Percentiles rank a stretch among this genome's conserved stretches.
phyloP scores from a whole-genome alignment of 768 basidiomycete species.

The Kwoniella botswanensis region DNA sequence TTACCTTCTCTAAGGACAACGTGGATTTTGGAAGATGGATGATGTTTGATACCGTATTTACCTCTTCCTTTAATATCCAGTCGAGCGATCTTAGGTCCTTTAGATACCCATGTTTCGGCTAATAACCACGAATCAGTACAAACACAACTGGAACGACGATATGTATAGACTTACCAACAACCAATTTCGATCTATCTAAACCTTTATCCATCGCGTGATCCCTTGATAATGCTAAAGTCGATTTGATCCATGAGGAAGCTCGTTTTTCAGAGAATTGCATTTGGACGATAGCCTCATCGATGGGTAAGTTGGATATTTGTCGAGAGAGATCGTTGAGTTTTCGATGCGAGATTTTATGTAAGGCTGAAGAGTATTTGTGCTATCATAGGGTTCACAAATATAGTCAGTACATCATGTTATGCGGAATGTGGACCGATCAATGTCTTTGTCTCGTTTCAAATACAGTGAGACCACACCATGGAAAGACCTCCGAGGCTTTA shows the following conservation, averaged over 20 bases:
- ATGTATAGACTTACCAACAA: constrained; percentile 71
- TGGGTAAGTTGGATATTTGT: constrained; percentile 87
- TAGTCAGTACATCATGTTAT: neutral
- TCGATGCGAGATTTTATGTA: constrained; percentile 85
- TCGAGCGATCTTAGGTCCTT: constrained; percentile 71
- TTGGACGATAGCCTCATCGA: constrained; percentile 93
- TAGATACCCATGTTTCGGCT: constrained; percentile 96
- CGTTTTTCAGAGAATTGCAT: constrained; percentile 97
- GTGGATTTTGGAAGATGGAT: constrained; percentile 74
- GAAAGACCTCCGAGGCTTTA: neutral
- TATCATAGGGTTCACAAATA: constrained; percentile 52
- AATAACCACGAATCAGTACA: constrained; percentile 11
- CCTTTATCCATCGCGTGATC: constrained; percentile 85
- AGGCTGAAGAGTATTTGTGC: constrained; percentile 92
- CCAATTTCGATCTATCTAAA: constrained; percentile 71
- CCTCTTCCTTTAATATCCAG: constrained; percentile 84
- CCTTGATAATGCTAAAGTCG: constrained; percentile 83
- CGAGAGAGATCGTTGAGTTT: constrained; percentile 85
- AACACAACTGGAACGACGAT: neutral
- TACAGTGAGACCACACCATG: no score
- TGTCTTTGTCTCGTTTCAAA: neutral
- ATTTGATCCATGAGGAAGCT: constrained; percentile 78
- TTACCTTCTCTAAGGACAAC: constrained; percentile 82
- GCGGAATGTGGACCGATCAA: neutral
- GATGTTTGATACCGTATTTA: constrained; percentile 74